Base-by-base conservation (phyloP, 2,329 filamentous ascomycete species). In the Xylariaceae sp. region DNA sequence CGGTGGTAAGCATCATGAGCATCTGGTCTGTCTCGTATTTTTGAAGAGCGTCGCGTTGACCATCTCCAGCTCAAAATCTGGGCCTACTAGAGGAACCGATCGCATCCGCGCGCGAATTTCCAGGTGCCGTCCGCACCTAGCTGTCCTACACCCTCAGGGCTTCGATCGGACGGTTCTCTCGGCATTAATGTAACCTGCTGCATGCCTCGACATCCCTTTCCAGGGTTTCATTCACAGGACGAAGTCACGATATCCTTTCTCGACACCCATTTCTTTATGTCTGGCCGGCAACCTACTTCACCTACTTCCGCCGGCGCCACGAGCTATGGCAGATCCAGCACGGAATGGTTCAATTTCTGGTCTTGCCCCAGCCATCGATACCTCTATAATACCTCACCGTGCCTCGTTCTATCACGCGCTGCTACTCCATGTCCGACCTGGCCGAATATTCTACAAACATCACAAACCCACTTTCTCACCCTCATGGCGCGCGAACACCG, bases 1-100 rank as follows among this genome's bases (percentile, higher is more conserved):
- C 92, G 55, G 75, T 94, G 72, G 92, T 96, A 76, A 68, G 87
- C 75, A 36, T 27, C n/a, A n/a, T n/a, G n/a, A n/a, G n/a, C n/a
- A n/a, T n/a, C n/a, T n/a, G n/a, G n/a, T n/a, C n/a, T n/a, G n/a
- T n/a, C n/a, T n/a, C n/a, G n/a, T n/a, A n/a, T n/a, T n/a, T n/a
- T n/a, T n/a, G n/a, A n/a, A n/a, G n/a, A n/a, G n/a, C n/a, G n/a
- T n/a, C n/a, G n/a, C n/a, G n/a, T n/a, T n/a, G n/a, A n/a, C n/a
- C 27, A 33, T 31, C 29, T 31, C 25, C 44, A 89, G 84, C 80
- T 90, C 62, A 89, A 88, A 75, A 79, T 90, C 60, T 90, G 84
- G 84, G 84, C 84, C 44, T 87, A 83, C 68, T 85, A 81, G 64
- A 48, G 25, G 26, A 16, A 31, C 36, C 31, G 25, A 30, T 36